These are phyloP conservation scores for Acrasis kona DNA, from an alignment of 78 protist species.

Conservation along the genomic window DNA sequence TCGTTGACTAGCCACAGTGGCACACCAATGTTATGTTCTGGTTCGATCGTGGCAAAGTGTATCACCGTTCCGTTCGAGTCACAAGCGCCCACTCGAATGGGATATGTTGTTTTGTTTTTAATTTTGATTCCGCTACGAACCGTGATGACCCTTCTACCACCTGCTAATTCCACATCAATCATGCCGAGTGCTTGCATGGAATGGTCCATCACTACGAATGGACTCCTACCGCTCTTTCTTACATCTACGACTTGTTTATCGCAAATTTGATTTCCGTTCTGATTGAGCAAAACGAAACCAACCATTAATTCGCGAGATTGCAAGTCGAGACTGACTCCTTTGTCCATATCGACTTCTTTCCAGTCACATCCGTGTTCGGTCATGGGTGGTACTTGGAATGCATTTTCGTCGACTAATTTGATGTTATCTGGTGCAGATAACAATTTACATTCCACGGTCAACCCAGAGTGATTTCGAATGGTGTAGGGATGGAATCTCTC, in stretches of 20 bases:
- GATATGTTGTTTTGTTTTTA: not conserved
- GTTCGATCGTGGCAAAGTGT: too few relatives aligned
- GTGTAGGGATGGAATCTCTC: not conserved
- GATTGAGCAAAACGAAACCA: too few relatives aligned
- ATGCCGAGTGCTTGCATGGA: too few relatives aligned
- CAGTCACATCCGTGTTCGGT: not conserved
- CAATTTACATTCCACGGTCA: not conserved
- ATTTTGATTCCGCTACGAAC: not conserved
- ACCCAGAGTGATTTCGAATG: not conserved
- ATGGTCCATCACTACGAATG: too few relatives aligned
- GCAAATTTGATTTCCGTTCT: too few relatives aligned
- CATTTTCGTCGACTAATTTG: not conserved
- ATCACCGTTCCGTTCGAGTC: too few relatives aligned
- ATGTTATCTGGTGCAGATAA: not conserved
- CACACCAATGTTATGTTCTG: too few relatives aligned
- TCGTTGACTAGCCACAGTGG: too few relatives aligned
- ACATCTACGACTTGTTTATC: not conserved
- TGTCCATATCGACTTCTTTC: not conserved
- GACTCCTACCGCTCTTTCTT: too few relatives aligned
- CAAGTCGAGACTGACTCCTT: too few relatives aligned
- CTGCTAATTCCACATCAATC: not conserved
- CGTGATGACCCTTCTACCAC: not conserved
- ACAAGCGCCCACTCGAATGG: not conserved
- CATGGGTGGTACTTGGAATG: not conserved
- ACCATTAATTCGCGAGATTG: not conserved